Base-by-base conservation (phyloP, 2,329 filamentous ascomycete genomes). In the Neocatenulostroma microsporum region DNA sequence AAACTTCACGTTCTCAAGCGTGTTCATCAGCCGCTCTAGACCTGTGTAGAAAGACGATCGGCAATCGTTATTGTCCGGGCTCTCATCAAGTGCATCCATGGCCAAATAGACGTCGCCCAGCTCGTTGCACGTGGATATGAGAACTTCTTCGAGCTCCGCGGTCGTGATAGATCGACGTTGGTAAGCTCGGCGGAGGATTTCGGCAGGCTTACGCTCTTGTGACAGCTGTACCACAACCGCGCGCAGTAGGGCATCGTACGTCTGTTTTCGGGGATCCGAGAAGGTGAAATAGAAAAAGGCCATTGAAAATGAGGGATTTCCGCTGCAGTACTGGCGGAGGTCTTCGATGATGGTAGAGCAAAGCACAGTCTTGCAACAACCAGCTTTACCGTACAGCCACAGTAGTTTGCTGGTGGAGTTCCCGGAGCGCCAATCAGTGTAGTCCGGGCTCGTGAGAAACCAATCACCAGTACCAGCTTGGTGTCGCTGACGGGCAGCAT, bases 11-110 rank as follows among this genome's bases (percentile, higher is more conserved):
- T n/a, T n/a, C n/a, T n/a, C n/a, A n/a, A n/a, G n/a, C n/a, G n/a
- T n/a, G n/a, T n/a, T n/a, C n/a, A n/a, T n/a, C n/a, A n/a, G n/a
- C n/a, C n/a, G n/a, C n/a, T n/a, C n/a, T n/a, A n/a, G 14, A 36
- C 15, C 20, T 15, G 13, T 19, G 11, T 37, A 31, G 10, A 38
- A 40, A 18, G 15, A 27, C 25, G 44, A 20, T 24, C 40, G 34
- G 20, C 25, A 21, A n/a, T 31, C 25, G 18, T 41, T 9, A 6
- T 21, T 19, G 18, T 47, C 34, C 11, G 34, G 39, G 36, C 48
- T 55, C 30, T 59, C 55, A 26, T 60, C 54, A 13, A 59, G 36
- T 17, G 56, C 57, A 44, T 59, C 56, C 8, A 59, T 31, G 2
- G 54, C 44, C 17, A 60, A 41, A 35, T 47, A 56, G 3, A 49